A percentile compares a stretch with the other conserved stretches of the same genome.
Evolutionary conservation across 1,139 yeast genomes (phyloP).

Genomic region (Casaregolazyma suthepensis): DNA sequence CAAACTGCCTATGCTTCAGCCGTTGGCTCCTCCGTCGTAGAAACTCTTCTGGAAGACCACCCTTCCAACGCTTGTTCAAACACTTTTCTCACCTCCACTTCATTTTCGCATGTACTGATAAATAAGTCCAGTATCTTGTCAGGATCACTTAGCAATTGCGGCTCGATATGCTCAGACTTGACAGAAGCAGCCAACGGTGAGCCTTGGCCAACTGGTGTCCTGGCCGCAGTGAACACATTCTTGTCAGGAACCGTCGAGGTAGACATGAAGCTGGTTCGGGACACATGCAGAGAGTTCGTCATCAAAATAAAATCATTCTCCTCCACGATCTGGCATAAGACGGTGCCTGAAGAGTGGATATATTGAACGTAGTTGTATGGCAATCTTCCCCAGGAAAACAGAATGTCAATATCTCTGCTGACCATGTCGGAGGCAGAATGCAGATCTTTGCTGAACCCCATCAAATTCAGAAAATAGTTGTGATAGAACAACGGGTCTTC

Average conservation of each 20-base stretch:
- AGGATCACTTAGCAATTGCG: constrained; percentile 5
- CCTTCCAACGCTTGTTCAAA: neutral
- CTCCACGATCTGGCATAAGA: constrained; percentile 79
- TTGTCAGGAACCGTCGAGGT: neutral
- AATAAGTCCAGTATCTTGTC: constrained; percentile 5
- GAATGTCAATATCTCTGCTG: constrained; percentile 39
- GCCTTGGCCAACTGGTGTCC: constrained; percentile 5
- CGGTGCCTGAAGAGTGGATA: constrained; percentile 82
- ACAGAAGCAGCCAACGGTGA: constrained; percentile 3
- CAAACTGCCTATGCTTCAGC: neutral
- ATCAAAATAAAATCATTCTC: constrained; percentile 69
- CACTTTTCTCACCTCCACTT: constrained; percentile 3
- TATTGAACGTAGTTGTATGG: constrained; percentile 79
- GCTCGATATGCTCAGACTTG: constrained; percentile 27
- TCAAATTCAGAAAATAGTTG: constrained; percentile 52
- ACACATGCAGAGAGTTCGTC: constrained; percentile 33
- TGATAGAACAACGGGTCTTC: constrained; percentile 55
- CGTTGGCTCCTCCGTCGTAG: neutral
- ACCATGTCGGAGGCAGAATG: constrained; percentile 44
- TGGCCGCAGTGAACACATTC: constrained; percentile 1
- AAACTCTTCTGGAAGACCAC: neutral
- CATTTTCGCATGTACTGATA: neutral
- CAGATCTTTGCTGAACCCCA: constrained; percentile 77
- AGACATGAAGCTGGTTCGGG: constrained; percentile 20
- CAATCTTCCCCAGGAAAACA: constrained; percentile 91